Evolutionary conservation across 495 filamentous ascomycete genomes (phyloP).

Genomic region (Aspergillus nidulans): DNA sequence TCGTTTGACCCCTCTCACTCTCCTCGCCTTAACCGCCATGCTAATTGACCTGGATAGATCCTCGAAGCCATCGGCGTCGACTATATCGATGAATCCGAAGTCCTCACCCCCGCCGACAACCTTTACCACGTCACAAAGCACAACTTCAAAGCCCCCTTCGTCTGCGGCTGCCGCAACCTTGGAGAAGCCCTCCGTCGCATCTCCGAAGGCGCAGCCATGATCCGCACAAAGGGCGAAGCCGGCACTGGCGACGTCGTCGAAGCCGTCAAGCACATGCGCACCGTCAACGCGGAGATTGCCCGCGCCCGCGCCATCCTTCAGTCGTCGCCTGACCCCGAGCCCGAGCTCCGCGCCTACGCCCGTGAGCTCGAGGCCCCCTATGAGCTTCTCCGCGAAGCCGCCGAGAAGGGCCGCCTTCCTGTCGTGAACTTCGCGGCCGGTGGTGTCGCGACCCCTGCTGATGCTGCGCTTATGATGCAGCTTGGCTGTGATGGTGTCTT

Average conservation of each 20-base stretch:
- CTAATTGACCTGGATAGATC: conserved; percentile 57
- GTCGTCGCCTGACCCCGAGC: conserved; percentile 58
- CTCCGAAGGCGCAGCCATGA: conserved; percentile 95
- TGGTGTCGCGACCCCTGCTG: conserved; percentile 90
- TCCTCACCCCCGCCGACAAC: conserved; percentile 91
- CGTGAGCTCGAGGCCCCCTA: conserved; percentile 75
- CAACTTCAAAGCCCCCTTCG: conserved; percentile 80
- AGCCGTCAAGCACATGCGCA: conserved; percentile 93
- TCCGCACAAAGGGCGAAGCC: conserved; percentile 96
- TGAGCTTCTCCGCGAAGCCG: conserved; percentile 77
- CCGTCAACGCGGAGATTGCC: conserved; percentile 80
- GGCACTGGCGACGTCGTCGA: conserved; percentile 98
- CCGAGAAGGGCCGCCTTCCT: conserved; percentile 79
- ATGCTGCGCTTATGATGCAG: conserved; percentile 99
- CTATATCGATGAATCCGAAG: conserved; percentile 97
- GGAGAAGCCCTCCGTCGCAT: conserved; percentile 92
- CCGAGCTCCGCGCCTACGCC: conserved; percentile 72
- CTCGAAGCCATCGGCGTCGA: conserved; percentile 91
- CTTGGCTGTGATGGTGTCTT: conserved; percentile 97
- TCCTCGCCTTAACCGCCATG: neutral
- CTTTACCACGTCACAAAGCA: conserved; percentile 88
- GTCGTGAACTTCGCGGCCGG: conserved; percentile 99
- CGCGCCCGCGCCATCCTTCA: conserved; percentile 59
- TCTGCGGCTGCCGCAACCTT: conserved; percentile 93
- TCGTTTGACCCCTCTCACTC: neutral